Evolutionary conservation across 495 filamentous ascomycete genomes (phyloP).

Genomic region (Penicillium diatomitis): DNA sequence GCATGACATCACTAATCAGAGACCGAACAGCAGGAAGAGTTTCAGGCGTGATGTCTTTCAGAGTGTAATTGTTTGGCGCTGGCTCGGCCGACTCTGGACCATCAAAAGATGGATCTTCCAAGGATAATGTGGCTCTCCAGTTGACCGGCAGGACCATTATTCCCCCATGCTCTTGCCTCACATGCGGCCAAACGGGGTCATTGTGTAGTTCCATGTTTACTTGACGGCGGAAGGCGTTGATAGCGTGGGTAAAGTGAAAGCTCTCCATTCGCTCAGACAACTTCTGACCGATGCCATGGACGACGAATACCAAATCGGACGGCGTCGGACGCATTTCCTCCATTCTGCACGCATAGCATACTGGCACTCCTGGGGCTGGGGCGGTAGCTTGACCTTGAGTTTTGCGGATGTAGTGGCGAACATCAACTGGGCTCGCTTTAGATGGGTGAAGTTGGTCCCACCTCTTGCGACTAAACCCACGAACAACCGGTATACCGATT

Average conservation of each 20-base stretch:
- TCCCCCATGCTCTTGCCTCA: constrained; percentile 60
- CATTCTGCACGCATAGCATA: constrained; percentile 42
- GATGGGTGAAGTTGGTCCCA: constrained; percentile 71
- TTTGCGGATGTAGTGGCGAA: constrained; percentile 40
- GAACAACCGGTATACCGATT: constrained; percentile 77
- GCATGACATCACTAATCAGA: constrained; percentile 92
- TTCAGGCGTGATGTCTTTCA: constrained; percentile 87
- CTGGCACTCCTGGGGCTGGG: constrained; percentile 21
- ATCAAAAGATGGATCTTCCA: constrained; percentile 63
- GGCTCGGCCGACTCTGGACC: constrained; percentile 35
- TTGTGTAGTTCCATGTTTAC: constrained; percentile 78
- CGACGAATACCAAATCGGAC: constrained; percentile 80
- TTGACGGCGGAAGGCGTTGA: constrained; percentile 80
- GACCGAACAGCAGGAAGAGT: constrained; percentile 82
- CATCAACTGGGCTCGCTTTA: constrained; percentile 39
- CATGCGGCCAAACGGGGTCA: constrained; percentile 59
- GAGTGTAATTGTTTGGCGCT: constrained; percentile 55
- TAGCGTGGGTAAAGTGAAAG: constrained; percentile 92
- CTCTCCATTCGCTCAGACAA: constrained; percentile 92
- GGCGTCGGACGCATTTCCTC: constrained; percentile 62
- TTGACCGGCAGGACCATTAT: constrained; percentile 77
- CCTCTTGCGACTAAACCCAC: constrained; percentile 68
- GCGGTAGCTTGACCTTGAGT: constrained; percentile 22
- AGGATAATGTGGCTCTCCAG: constrained; percentile 77
- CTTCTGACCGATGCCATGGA: constrained; percentile 95